Conservation (phyloP, 2,329 filamentous ascomycete genomes). For the Phialophora macrospora region DNA sequence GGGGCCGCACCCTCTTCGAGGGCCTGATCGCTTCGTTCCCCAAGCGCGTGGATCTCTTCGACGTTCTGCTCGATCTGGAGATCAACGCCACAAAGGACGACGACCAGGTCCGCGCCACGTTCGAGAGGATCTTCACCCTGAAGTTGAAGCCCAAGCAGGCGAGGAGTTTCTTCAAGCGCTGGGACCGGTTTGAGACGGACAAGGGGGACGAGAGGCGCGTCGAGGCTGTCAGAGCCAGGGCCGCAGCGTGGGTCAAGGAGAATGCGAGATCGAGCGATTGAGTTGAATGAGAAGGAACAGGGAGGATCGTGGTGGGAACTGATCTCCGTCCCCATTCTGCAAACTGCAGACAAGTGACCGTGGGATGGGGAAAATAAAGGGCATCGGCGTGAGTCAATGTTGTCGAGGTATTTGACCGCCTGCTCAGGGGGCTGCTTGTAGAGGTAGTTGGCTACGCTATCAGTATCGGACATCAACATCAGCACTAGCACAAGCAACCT, state of each 20-base stretch:
- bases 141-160: slow-evolving; percentile 80
- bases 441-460: too few relatives aligned
- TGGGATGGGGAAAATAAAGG: too few relatives aligned
- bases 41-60: slow-evolving; percentile 92
- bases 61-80: slow-evolving; percentile 87
- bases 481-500: neutral
- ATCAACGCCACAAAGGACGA: slow-evolving; percentile 67
- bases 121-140: slow-evolving; percentile 71
- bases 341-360: too few relatives aligned
- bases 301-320: neutral
- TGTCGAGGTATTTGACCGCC: too few relatives aligned
- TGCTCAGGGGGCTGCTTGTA: too few relatives aligned
- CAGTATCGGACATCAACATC: neutral
- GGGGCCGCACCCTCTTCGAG: slow-evolving; percentile 93
- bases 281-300: neutral
- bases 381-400: too few relatives aligned
- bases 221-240: slow-evolving; percentile 72
- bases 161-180: slow-evolving; percentile 86
- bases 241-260: slow-evolving; percentile 49
- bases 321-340: too few relatives aligned
- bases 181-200: slow-evolving; percentile 82
- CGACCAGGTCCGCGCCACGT: slow-evolving; percentile 74
- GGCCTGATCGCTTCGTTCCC: slow-evolving; percentile 81
- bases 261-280: slow-evolving; percentile 5
- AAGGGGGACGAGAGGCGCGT: slow-evolving; percentile 70